Evolutionary conservation across 129 eudicot genomes (phyloP), one percentile per base, ranked within the genome.

Genomic region (Chrysanthemum makinoi): DNA sequence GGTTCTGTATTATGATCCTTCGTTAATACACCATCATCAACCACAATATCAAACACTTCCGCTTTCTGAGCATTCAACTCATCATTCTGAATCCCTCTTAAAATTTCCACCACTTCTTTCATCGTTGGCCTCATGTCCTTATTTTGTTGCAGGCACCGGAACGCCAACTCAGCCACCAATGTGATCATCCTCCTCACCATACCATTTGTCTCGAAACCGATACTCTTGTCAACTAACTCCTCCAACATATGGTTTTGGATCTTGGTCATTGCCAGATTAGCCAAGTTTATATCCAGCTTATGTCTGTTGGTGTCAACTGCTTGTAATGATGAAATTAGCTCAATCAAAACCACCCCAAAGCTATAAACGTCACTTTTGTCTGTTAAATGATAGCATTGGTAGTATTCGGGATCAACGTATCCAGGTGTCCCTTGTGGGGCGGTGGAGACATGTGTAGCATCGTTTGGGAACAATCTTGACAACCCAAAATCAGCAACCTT

Each of bases 341-440:
- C 98, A 8, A 84, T 59, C 70, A 94, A 82, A n/a, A 94, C 95
- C 12, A 94, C 98, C 20, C 98, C 98, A 22, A 87, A 94, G 75
- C 98, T 94, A 55, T 87, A 94, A 43, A 94, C 98, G 15, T 94
- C 98, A 16, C 98, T 94, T 73, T 87, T 94, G 33, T 89, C 93
- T 0, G 98, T 94, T 26, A 94, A 82, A 2, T 87, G 92, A 75
- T 87, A 93, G 70, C 88, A 84, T 30, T 84, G 89, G 78, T 89
- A 93, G 80, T 93, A 93, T 66, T 93, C 98, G 0, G 96, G 98
- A 43, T 93, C 96, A 11, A 93, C 98, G 50, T 93, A 93, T 6
- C 98, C 98, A 0, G 98, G 98, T 0, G 98, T 93, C 58, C 98
- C 98, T 70, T 93, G 98, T 62, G 98, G 98, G 10, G 96, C 96